Evolutionary conservation across 106 monocot species (phyloP).

Genomic region (Dactylorhiza incarnata): DNA sequence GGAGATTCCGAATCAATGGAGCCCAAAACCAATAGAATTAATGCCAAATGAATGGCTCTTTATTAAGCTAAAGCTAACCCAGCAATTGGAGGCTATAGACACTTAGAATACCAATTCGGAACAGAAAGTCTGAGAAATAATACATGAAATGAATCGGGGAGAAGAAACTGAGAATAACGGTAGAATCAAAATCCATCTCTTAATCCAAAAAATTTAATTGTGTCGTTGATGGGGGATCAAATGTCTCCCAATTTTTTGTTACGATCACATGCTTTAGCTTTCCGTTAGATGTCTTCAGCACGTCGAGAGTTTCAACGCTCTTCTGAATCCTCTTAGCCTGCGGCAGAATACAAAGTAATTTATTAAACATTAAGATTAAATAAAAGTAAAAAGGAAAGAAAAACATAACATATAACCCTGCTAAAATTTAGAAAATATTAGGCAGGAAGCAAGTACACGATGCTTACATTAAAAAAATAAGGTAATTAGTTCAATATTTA

Average conservation of each 20-base stretch:
- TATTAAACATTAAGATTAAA: no score
- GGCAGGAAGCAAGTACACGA: no score
- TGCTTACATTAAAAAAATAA: no score
- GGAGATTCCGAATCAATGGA: background rate
- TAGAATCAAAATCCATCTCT: background rate
- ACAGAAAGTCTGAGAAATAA: background rate
- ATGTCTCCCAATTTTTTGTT: constrained; percentile 74
- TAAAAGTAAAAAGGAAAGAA: no score
- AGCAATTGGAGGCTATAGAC: background rate
- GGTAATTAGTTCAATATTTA: no score
- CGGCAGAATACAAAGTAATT: constrained; percentile 1
- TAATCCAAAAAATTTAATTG: constrained; percentile 66
- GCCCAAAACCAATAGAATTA: background rate
- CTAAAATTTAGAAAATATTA: no score
- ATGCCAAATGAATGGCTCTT: background rate
- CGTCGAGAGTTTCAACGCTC: constrained; percentile 59
- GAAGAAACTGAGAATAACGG: background rate
- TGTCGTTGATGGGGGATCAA: constrained; percentile 43
- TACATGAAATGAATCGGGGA: background rate
- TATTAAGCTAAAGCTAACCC: constrained; percentile 9
- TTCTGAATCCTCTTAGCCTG: constrained; percentile 82
- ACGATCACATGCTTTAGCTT: constrained; percentile 35
- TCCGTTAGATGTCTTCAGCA: constrained; percentile 57
- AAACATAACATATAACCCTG: no score
- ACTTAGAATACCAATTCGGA: background rate